Evolutionary conservation across 2,329 filamentous ascomycete species (phyloP).

Genomic region (Zymoseptoria passerinii): DNA sequence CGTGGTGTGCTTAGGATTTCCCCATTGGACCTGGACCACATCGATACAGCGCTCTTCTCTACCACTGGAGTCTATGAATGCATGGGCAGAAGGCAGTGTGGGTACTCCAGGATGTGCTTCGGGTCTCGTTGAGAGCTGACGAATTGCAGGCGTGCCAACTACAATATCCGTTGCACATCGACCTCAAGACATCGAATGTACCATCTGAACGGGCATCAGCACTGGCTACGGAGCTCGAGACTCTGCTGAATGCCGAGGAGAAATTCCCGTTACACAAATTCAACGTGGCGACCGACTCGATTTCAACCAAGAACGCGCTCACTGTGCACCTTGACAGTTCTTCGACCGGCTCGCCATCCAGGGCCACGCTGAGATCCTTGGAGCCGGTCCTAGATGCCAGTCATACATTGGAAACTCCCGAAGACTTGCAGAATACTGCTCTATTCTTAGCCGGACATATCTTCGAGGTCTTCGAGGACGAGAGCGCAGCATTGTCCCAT

Average conservation of each 20-base stretch:
- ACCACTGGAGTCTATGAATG: constrained; percentile 76
- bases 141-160: constrained; percentile 66
- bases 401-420: constrained; percentile 60
- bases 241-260: constrained; percentile 76
- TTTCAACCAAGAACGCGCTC: constrained; percentile 46
- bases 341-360: constrained; percentile 43
- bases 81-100: constrained; percentile 88
- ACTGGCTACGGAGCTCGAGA: constrained; percentile 72
- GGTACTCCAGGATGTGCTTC: constrained; percentile 9
- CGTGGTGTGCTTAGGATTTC: constrained; percentile 72
- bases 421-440: constrained; percentile 59
- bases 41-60: constrained; percentile 80
- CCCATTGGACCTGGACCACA: constrained; percentile 94
- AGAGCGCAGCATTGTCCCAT: constrained; percentile 65
- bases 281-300: constrained; percentile 41
- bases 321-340: constrained; percentile 63
- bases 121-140: background rate
- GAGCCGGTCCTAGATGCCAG: constrained; percentile 65
- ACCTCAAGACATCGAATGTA: constrained; percentile 61
- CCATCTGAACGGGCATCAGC: constrained; percentile 60
- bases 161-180: constrained; percentile 78
- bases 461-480: constrained; percentile 71
- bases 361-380: constrained; percentile 60
- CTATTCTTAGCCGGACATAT: constrained; percentile 72
- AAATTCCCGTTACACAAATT: constrained; percentile 80